Conservation (phyloP, 2,329 filamentous ascomycete species). For the Fusarium drepaniforme region DNA sequence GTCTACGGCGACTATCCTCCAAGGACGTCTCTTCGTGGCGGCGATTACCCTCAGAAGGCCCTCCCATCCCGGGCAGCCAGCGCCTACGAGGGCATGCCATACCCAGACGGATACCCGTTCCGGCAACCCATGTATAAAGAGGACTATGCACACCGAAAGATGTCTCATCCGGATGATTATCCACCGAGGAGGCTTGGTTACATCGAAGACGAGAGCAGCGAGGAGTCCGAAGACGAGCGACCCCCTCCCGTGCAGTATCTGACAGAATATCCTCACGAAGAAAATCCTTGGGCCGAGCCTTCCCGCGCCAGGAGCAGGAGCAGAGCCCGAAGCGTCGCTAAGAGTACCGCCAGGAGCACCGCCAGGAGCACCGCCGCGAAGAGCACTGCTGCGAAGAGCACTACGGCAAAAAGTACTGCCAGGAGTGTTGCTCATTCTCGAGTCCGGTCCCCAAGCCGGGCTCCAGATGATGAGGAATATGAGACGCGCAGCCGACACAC, state of each 20-base stretch:
- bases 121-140: conserved; percentile 32
- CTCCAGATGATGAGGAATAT: conserved; percentile 41
- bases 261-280: conserved; percentile 37
- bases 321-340: conserved; percentile 33
- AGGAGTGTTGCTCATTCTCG: conserved; percentile 38
- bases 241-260: conserved; percentile 39
- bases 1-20: conserved; percentile 36
- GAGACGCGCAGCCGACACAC: conserved; percentile 57
- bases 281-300: conserved; percentile 29
- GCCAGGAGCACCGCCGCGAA: conserved; percentile 22
- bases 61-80: conserved; percentile 36
- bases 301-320: conserved; percentile 34
- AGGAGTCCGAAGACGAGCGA: conserved; percentile 35
- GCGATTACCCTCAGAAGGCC: conserved; percentile 32
- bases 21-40: conserved; percentile 20
- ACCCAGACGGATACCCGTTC: conserved; percentile 40
- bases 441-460: conserved; percentile 45
- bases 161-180: conserved; percentile 39
- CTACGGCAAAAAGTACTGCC: conserved; percentile 30
- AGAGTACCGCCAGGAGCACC: conserved; percentile 33
- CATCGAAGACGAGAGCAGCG: conserved; percentile 44
- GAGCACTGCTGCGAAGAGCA: conserved; percentile 30
- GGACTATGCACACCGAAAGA: conserved; percentile 37
- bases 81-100: conserved; percentile 37
- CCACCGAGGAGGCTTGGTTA: conserved; percentile 40